Base-by-base conservation (phyloP, 345 rosid genomes). In the Leavenworthia alabamica region DNA sequence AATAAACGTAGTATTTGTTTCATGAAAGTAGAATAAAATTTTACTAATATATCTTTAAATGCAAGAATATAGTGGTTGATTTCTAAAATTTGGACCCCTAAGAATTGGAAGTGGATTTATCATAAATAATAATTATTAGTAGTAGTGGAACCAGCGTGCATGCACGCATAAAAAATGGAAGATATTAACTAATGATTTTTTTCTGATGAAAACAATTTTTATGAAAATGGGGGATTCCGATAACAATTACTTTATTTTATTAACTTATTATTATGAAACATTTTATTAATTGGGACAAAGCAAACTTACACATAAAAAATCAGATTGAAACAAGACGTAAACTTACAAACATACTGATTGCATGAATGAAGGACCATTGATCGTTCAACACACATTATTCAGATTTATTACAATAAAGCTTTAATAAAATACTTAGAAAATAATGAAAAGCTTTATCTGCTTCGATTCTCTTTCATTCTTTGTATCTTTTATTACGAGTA, bases 401-500 rank as follows among this genome's bases (percentile, higher is more conserved):
- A 63, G 31, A 23, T 46, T 62, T 71, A 63, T 71, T 71, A 59
- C 70, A 63, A 45, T 71, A 61, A 28, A 45, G 44, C 42, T 43
- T 1, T 16, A 6, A 69, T 24, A 36, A 39, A 56, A 71, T 39
- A 49, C 44, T 44, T 37, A 27, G 63, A 41, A 70, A 54, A 55
- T 27, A 24, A 48, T 56, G 57, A 47, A 56, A 56, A 55, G 15
- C 64, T 48, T 62, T 55, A 14, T 31, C 28, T 32, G 60, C 59
- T 48, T 63, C 39, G 69, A 56, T 70, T 28, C 14, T 56, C 31
- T 40, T 46, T 68, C 40, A 22, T 11, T 16, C 5, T 70, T 16
- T 64, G 59, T 47, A 48, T 62, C 64, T 70, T 58, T 63, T 70
- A 70, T 63, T 56, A 55, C 62, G 53, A 16, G 43, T 58, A 49